Evolutionary conservation across 2,329 filamentous ascomycete species (phyloP).

Genomic region (Talaromyces sp.): DNA sequence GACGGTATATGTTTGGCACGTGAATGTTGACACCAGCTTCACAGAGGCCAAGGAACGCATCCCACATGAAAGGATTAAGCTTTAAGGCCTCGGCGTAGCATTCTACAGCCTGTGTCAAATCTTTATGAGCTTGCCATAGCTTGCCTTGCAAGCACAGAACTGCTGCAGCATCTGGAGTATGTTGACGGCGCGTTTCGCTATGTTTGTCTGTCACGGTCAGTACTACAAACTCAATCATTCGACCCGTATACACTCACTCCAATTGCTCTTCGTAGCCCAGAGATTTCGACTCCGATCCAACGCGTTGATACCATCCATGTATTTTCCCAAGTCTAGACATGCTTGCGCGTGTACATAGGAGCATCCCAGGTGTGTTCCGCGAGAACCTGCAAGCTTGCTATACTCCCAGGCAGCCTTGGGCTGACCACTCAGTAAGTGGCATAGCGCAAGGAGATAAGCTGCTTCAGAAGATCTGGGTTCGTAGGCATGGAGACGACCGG

Average conservation of each 20-base stretch:
- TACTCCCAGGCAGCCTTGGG: constrained; percentile 80
- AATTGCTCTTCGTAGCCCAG: constrained; percentile 70
- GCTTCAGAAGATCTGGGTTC: constrained; percentile 77
- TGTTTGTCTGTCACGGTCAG: constrained; percentile 52
- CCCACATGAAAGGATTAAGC: constrained; percentile 95
- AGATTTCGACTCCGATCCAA: constrained; percentile 74
- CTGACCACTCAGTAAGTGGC: constrained; percentile 76
- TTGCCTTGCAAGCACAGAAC: constrained; percentile 82
- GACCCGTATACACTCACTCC: constrained; percentile 55
- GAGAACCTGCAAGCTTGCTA: constrained; percentile 64
- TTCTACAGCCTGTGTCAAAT: constrained; percentile 75
- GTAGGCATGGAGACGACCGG: constrained; percentile 77
- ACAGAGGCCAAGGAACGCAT: constrained; percentile 84
- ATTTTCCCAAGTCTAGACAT: constrained; percentile 71
- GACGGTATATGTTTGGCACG: constrained; percentile 79
- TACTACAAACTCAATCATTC: not conserved
- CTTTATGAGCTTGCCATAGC: constrained; percentile 72
- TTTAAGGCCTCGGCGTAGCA: constrained; percentile 87
- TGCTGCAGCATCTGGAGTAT: constrained; percentile 75
- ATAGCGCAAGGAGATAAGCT: constrained; percentile 75
- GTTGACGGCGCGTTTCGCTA: constrained; percentile 66
- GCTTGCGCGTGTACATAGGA: constrained; percentile 88
- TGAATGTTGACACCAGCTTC: constrained; percentile 73
- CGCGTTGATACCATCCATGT: constrained; percentile 74
- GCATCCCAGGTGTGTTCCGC: constrained; percentile 75